Conservation (phyloP, 495 filamentous ascomycete species). For the Hypoxylon cercidicola region DNA sequence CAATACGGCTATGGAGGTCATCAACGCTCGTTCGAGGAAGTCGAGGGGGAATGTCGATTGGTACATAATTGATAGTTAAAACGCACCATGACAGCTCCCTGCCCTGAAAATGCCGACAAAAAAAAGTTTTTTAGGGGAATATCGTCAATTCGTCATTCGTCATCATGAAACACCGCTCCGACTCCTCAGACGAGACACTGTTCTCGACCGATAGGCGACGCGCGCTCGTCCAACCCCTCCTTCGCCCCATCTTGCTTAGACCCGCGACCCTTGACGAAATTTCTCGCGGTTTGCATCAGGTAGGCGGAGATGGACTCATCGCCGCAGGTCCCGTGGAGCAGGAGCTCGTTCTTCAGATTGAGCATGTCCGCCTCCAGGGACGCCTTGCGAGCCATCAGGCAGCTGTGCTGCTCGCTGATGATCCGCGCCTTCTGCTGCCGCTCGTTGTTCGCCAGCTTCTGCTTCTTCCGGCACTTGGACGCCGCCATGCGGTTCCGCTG, state of each 20-base stretch:
- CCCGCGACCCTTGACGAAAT: constrained; percentile 20
- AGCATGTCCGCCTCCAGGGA: constrained; percentile 38
- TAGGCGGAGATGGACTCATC: constrained; percentile 31
- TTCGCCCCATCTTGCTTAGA: not conserved
- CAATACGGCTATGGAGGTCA: not conserved
- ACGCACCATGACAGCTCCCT: not conserved
- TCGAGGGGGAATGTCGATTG: not conserved
- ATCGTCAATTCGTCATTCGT: not conserved
- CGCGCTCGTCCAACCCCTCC: not conserved
- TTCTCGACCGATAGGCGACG: constrained; percentile 2
- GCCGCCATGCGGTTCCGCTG: constrained; percentile 41
- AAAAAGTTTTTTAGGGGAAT: not conserved
- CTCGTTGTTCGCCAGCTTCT: constrained; percentile 29
- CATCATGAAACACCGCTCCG: not conserved
- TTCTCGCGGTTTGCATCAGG: constrained; percentile 29
- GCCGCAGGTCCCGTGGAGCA: constrained; percentile 35
- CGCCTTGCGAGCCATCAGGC: constrained; percentile 21
- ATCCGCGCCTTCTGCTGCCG: constrained; percentile 29
- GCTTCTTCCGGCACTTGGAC: constrained; percentile 43
- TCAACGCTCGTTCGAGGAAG: not conserved
- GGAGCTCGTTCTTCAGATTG: constrained; percentile 31
- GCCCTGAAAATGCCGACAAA: not conserved
- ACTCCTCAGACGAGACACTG: not conserved
- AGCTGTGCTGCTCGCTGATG: constrained; percentile 27
- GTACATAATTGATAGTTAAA: not conserved